Evolutionary conservation across 2,329 filamentous ascomycete genomes (phyloP), one percentile per base, ranked within the genome.

Genomic region (Fusarium tanahbumbuense): DNA sequence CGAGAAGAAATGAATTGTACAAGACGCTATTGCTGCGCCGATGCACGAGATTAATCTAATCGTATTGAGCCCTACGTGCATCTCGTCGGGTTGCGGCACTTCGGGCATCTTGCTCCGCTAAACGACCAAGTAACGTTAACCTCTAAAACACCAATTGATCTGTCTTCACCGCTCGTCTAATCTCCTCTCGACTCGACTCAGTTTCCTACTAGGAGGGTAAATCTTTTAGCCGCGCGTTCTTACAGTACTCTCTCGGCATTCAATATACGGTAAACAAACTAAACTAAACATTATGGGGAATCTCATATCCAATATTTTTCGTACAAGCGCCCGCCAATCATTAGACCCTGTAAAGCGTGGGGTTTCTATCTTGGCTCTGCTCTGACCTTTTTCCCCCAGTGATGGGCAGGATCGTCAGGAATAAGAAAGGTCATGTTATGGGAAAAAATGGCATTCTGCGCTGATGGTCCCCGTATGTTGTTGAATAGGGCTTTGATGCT

Each of bases 261-360:
- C 53, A 54, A 56, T 60, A 60, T 54, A 48, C 47, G 42, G 30
- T 37, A 37, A 37, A 37, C 34, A 37, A 34, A 28, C 28, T 13
- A 28, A 30, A n/a, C n/a, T n/a, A n/a, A n/a, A 52, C 20, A n/a
- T 41, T 52, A 27, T 52, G 30, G 47, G 18, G 49, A 34, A 15
- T 12, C 23, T 20, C 20, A 41, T 27, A 49, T 53, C 23, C 16
- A 20, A 27, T 27, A 55, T 48, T 47, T 49, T 54, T 60, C 37
- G 47, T 47, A 70, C 55, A 70, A 68, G 68, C 63, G 63, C 55
- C 52, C 32, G 16, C 55, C 40, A 68, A 50, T 53, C 56, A 71
- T 58, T 70, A 52, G 67, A 42, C 52, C 56, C 42, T 55, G 30
- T n/a, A 32, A 49, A 49, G 25, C 60, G 55, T 58, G 61, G 66